phyloP scores from a whole-genome alignment of 108 stramenopile species.

The Seminavis robusta region DNA sequence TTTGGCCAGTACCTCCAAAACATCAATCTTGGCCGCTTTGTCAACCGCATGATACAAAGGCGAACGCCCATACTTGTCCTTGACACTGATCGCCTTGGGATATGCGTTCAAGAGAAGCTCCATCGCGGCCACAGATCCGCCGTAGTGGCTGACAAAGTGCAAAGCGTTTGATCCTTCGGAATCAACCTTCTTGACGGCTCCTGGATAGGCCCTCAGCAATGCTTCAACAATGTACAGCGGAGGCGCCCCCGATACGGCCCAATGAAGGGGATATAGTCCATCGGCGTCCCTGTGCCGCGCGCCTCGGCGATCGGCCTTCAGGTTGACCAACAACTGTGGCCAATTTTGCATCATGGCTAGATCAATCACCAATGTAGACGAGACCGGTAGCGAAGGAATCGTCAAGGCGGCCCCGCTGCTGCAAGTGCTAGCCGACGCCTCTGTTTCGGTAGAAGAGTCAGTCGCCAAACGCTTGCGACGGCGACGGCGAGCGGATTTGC shows the following conservation, averaged over 20 bases:
- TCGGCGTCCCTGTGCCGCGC: constrained; percentile 13
- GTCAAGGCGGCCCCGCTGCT: neutral
- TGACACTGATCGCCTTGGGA: constrained; percentile 9
- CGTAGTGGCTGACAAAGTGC: constrained; percentile 13
- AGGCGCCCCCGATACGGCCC: constrained; percentile 10
- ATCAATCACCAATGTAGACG: constrained; percentile 3
- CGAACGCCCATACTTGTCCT: constrained; percentile 14
- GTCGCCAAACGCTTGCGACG: neutral
- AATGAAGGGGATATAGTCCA: constrained; percentile 21
- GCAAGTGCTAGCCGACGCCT: neutral
- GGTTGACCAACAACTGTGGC: neutral
- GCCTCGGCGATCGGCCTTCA: neutral
- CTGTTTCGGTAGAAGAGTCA: neutral
- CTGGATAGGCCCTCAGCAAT: constrained; percentile 15
- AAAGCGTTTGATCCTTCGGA: constrained; percentile 20
- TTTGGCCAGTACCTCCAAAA: neutral
- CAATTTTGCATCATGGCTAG: constrained; percentile 19
- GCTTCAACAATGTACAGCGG: constrained; percentile 12
- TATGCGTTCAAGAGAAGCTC: constrained; percentile 10
- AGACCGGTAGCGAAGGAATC: neutral
- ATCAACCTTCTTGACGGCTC: constrained; percentile 5
- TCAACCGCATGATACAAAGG: constrained; percentile 20
- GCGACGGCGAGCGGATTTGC: neutral
- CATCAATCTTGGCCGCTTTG: neutral
- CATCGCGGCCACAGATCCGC: constrained; percentile 1